Conservation (phyloP, 2,329 filamentous ascomycete species). For the Aspergillus hiratsukae region DNA sequence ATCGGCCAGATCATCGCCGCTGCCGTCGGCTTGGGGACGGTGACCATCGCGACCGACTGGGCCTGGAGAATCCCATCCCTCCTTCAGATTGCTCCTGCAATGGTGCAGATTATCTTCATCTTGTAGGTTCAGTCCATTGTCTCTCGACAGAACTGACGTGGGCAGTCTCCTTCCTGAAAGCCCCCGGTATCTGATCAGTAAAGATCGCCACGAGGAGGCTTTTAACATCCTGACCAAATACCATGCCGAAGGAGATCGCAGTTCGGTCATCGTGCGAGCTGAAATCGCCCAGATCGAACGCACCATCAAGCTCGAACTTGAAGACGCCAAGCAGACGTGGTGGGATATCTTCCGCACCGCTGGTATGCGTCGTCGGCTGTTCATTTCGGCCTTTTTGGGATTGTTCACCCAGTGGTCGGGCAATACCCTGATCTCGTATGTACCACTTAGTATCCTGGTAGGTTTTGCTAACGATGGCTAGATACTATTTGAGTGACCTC, state of each 20-base stretch:
- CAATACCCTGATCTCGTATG: constrained; percentile 22
- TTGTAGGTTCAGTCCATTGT: constrained; percentile 15
- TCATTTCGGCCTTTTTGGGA: constrained; percentile 27
- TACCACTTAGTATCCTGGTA: not conserved
- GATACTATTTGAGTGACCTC: constrained; percentile 24
- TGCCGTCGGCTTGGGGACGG: constrained; percentile 25
- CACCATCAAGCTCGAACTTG: constrained; percentile 53
- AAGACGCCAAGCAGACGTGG: constrained; percentile 31
- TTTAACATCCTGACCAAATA: constrained; percentile 36
- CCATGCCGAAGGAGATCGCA: constrained; percentile 50
- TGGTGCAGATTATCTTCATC: constrained; percentile 21
- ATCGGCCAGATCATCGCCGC: constrained; percentile 28
- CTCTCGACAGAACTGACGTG: not conserved
- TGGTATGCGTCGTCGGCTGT: constrained; percentile 29
- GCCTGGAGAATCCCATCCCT: constrained; percentile 45
- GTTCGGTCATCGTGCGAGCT: constrained; percentile 52
- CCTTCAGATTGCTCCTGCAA: constrained; percentile 37
- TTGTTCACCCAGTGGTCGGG: constrained; percentile 44
- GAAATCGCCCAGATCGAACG: constrained; percentile 59
- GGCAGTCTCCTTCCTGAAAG: constrained; percentile 24
- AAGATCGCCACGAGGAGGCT: constrained; percentile 24
- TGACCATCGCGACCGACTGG: constrained; percentile 37
- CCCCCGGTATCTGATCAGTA: constrained; percentile 23
- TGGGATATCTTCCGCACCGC: constrained; percentile 24
- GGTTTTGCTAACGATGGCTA: constrained; percentile 2